A percentile compares a stretch with the other conserved stretches of the same genome.
phyloP scores from a whole-genome alignment of 2,329 filamentous ascomycete genomes.

The Colletotrichum lentis region DNA sequence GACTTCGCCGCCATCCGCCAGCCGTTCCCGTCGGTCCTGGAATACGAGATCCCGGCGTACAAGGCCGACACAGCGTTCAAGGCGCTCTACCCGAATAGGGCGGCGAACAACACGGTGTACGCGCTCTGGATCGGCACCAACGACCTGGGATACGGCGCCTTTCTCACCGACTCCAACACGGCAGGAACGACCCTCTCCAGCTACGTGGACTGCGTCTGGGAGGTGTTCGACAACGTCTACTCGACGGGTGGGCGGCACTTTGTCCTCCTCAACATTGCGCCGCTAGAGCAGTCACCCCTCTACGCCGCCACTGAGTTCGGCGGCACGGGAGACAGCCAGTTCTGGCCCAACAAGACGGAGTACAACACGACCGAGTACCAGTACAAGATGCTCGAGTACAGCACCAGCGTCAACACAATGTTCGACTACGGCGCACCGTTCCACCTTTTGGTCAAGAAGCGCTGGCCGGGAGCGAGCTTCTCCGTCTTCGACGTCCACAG shows the following conservation, averaged over 20 bases:
- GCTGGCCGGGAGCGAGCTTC: conserved; percentile 67
- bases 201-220: conserved; percentile 74
- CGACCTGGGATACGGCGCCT: conserved; percentile 72
- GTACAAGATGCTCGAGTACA: conserved; percentile 57
- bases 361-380: conserved; percentile 59
- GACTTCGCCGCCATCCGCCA: conserved; percentile 58
- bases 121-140: conserved; percentile 85
- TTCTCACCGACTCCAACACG: conserved; percentile 71
- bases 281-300: conserved; percentile 72
- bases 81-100: conserved; percentile 55
- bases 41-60: conserved; percentile 68
- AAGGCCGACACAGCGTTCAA: conserved; percentile 56
- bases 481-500: conserved; percentile 73
- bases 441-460: conserved; percentile 52
- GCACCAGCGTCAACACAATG: conserved; percentile 58
- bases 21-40: conserved; percentile 68
- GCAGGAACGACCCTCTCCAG: conserved; percentile 66
- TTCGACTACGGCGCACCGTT: conserved; percentile 60
- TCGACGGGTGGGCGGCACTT: conserved; percentile 73
- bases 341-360: conserved; percentile 56
- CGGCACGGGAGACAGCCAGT: conserved; percentile 53
- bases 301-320: conserved; percentile 63
- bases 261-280: conserved; percentile 74
- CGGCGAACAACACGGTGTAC: conserved; percentile 71
- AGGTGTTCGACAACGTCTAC: conserved; percentile 70